Percentiles rank a stretch among this genome's conserved stretches.
Evolutionary conservation across 2,329 filamentous ascomycete genomes (phyloP).

Genomic region (Aspergillus ustus): DNA sequence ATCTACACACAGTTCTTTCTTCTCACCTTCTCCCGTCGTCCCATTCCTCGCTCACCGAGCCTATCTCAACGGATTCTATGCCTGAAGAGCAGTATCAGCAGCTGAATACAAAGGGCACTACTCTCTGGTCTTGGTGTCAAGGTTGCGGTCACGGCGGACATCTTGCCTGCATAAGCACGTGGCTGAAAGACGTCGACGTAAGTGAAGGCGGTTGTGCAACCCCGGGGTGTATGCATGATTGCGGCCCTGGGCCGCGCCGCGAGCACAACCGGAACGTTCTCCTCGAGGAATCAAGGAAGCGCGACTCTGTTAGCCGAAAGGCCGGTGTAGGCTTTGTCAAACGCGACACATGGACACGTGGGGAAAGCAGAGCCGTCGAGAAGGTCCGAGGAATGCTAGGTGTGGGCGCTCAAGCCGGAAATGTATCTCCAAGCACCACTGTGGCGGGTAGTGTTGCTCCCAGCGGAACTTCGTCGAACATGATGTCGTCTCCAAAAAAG

Average conservation of each 20-base stretch:
- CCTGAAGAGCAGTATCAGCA: slow-evolving; percentile 33
- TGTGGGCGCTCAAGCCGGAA: slow-evolving; percentile 33
- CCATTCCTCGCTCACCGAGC: slow-evolving; percentile 49
- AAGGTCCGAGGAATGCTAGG: slow-evolving; percentile 51
- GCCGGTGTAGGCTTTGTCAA: slow-evolving; percentile 44
- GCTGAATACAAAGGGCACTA: slow-evolving; percentile 38
- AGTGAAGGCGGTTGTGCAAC: slow-evolving; percentile 62
- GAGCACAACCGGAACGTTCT: slow-evolving; percentile 43
- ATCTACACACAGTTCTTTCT: slow-evolving; percentile 30
- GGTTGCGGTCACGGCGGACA: slow-evolving; percentile 66
- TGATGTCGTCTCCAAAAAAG: slow-evolving; percentile 50
- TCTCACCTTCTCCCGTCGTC: slow-evolving; percentile 50
- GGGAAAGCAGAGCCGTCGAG: slow-evolving; percentile 52
- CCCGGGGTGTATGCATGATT: slow-evolving; percentile 64
- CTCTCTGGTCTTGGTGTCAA: slow-evolving; percentile 62
- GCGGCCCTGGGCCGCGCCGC: slow-evolving; percentile 55
- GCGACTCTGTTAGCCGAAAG: slow-evolving; percentile 38
- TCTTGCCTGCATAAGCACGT: slow-evolving; percentile 59
- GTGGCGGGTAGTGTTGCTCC: slow-evolving; percentile 26
- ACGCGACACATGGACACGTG: slow-evolving; percentile 50
- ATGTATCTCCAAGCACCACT: slow-evolving; percentile 27
- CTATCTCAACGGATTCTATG: slow-evolving; percentile 20
- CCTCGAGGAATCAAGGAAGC: slow-evolving; percentile 38
- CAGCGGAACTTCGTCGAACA: slow-evolving; percentile 35
- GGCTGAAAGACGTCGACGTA: slow-evolving; percentile 56